Conservation (phyloP, 2,329 filamentous ascomycete species). For the Monilinia fructigena region DNA sequence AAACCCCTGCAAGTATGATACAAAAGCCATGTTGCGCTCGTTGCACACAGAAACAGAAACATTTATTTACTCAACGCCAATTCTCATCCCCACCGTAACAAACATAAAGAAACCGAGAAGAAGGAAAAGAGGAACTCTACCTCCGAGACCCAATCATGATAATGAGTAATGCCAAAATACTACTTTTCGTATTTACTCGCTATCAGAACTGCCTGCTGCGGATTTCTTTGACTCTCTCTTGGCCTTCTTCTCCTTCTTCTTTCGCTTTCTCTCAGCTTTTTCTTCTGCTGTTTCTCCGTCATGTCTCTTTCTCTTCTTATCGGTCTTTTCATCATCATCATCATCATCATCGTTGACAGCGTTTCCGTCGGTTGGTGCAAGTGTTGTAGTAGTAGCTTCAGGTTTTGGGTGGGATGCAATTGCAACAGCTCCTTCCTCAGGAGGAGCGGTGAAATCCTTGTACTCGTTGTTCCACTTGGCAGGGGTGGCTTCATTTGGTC, state of each 20-base stretch:
- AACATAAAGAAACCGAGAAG: conserved; percentile 7
- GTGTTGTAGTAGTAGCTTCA: conserved; percentile 44
- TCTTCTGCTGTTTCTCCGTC: conserved; percentile 72
- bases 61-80: conserved; percentile 18
- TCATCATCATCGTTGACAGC: conserved; percentile 50
- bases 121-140: conserved; percentile 4
- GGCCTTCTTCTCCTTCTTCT: conserved; percentile 53
- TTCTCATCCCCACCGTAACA: conserved; percentile 15
- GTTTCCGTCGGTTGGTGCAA: conserved; percentile 43
- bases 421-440: conserved; percentile 40
- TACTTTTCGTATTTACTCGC: conserved; percentile 44
- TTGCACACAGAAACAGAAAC: conserved; percentile 17
- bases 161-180: conserved; percentile 1
- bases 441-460: conserved; percentile 75
- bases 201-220: conserved; percentile 44
- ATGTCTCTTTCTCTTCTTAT: conserved; percentile 78
- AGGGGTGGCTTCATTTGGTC: conserved; percentile 87
- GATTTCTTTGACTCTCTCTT: conserved; percentile 53
- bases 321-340: conserved; percentile 58
- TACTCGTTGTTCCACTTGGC: conserved; percentile 91
- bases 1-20: conserved; percentile 20
- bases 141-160: conserved; percentile 5
- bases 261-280: conserved; percentile 53
- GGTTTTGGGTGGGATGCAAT: conserved; percentile 44
- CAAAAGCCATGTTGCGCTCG: conserved; percentile 17